Evolutionary conservation across 2,329 filamentous ascomycete species (phyloP).

Genomic region (Sarocladium kiliense): DNA sequence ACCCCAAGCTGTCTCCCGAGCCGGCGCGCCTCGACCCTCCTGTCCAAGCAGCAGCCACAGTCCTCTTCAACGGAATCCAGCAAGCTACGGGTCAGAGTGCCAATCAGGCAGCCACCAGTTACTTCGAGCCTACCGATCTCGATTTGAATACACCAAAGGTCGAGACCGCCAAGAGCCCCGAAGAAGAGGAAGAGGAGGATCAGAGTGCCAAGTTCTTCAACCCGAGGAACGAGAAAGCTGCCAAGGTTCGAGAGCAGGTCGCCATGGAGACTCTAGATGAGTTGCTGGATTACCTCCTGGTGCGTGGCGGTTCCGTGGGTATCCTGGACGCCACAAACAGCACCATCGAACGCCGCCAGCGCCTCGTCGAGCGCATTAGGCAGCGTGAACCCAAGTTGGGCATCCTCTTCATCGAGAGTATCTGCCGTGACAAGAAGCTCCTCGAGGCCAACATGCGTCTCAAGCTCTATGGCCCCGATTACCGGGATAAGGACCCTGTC

Average conservation of each 20-base stretch:
- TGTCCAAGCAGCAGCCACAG: slow-evolving; percentile 45
- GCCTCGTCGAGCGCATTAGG: slow-evolving; percentile 79
- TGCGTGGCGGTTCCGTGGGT: slow-evolving; percentile 78
- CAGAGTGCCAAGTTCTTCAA: slow-evolving; percentile 95
- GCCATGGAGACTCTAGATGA: slow-evolving; percentile 91
- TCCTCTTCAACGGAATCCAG: slow-evolving; percentile 50
- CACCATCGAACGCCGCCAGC: slow-evolving; percentile 77
- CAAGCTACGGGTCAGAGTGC: slow-evolving; percentile 25
- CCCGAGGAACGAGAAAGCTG: slow-evolving; percentile 75
- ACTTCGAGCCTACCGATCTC: slow-evolving; percentile 25
- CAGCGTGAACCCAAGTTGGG: slow-evolving; percentile 80
- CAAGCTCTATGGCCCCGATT: slow-evolving; percentile 93
- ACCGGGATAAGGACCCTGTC: slow-evolving; percentile 85
- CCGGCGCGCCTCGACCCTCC: slow-evolving; percentile 37
- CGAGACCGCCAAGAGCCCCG: neutral
- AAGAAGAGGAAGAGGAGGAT: slow-evolving; percentile 17
- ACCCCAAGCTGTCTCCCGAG: slow-evolving; percentile 27
- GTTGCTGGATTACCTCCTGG: slow-evolving; percentile 80
- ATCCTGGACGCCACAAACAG: slow-evolving; percentile 98
- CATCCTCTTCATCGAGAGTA: slow-evolving; percentile 91
- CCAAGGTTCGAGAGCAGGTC: slow-evolving; percentile 82
- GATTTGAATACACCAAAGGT: slow-evolving; percentile 7
- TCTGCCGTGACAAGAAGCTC: slow-evolving; percentile 78
- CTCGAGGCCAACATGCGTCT: slow-evolving; percentile 96
- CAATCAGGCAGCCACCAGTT: slow-evolving; percentile 31